phyloP scores from a whole-genome alignment of 768 basidiomycete species.

The Lentinula raphanica region DNA sequence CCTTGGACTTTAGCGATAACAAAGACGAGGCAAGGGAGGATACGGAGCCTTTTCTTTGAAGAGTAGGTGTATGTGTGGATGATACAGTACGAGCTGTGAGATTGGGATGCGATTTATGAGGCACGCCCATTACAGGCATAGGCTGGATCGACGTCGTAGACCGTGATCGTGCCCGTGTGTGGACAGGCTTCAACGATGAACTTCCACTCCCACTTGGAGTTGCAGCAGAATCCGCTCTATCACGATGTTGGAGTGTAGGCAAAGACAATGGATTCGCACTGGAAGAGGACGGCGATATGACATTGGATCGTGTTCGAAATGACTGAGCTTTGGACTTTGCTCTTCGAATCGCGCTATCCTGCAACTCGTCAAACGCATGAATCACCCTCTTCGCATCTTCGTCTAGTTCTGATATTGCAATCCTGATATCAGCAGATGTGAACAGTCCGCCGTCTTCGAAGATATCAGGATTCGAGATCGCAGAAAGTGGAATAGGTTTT shows the following conservation, averaged over 20 bases:
- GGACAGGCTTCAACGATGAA: neutral
- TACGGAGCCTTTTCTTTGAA: conserved; percentile 28
- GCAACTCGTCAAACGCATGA: conserved; percentile 65
- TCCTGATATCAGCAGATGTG: conserved; percentile 51
- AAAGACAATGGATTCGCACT: neutral
- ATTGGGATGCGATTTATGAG: neutral
- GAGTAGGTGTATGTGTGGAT: conserved; percentile 29
- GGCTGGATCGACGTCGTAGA: neutral
- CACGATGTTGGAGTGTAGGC: neutral
- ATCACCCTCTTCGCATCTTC: conserved; percentile 57
- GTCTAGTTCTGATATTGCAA: conserved; percentile 58
- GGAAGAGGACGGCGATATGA: neutral
- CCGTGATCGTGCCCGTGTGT: neutral
- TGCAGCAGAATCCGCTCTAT: neutral
- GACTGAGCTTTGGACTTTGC: conserved; percentile 37
- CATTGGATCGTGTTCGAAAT: conserved; percentile 21
- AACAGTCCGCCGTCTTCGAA: conserved; percentile 52
- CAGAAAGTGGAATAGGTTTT: conserved; percentile 13
- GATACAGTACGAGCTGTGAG: conserved; percentile 7
- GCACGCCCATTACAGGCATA: neutral
- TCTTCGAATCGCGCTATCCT: conserved; percentile 41
- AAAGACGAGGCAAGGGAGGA: conserved; percentile 36
- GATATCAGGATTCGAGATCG: conserved; percentile 24
- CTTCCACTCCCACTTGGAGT: neutral
- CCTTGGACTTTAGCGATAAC: neutral